Conservation (phyloP, 2,329 filamentous ascomycete species). For the Penicillium sp. region DNA sequence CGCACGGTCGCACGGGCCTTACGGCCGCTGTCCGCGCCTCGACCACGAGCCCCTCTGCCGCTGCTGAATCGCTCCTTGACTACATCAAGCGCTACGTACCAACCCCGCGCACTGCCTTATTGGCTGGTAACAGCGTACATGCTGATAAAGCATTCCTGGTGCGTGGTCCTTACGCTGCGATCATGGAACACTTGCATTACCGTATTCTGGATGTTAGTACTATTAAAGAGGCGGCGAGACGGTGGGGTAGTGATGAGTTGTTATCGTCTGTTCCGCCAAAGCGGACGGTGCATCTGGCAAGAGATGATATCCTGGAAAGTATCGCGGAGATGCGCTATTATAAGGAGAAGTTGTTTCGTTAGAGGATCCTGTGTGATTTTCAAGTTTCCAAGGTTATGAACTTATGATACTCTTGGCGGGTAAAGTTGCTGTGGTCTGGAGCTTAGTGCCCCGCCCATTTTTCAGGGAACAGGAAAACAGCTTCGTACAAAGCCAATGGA, state of each 20-base stretch:
- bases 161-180: slow-evolving; percentile 69
- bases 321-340: slow-evolving; percentile 90
- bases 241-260: slow-evolving; percentile 71
- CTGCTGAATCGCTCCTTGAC: slow-evolving; percentile 69
- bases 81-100: slow-evolving; percentile 78
- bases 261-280: slow-evolving; percentile 68
- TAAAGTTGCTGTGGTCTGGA: background rate
- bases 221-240: slow-evolving; percentile 83
- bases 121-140: slow-evolving; percentile 93
- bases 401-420: background rate
- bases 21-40: slow-evolving; percentile 75
- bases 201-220: slow-evolving; percentile 88
- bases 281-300: slow-evolving; percentile 75
- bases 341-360: slow-evolving; percentile 65
- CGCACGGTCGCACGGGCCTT: slow-evolving; percentile 79
- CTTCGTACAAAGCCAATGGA: background rate
- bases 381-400: background rate
- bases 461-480: background rate
- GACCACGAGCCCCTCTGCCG: slow-evolving; percentile 68
- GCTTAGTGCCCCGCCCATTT: background rate
- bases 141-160: slow-evolving; percentile 81
- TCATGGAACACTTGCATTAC: slow-evolving; percentile 80
- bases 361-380: background rate
- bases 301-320: slow-evolving; percentile 89
- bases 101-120: slow-evolving; percentile 63